Evolutionary conservation across 139 green algal genomes (phyloP).

Genomic region (Deuterostichococcus epilithicus): DNA sequence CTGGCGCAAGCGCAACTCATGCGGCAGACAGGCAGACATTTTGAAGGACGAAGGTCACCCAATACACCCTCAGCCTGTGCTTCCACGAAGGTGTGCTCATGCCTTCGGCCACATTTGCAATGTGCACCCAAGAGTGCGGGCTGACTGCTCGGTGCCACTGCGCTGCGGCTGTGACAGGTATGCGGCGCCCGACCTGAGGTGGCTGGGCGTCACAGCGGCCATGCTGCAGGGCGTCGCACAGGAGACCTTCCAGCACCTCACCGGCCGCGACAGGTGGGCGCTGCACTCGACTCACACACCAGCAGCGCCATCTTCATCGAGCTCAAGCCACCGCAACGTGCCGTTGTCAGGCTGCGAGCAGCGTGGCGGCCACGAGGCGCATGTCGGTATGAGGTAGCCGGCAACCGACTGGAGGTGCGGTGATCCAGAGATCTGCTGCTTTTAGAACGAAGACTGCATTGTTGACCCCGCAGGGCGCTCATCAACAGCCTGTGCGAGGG

Average conservation of each 20-base stretch:
- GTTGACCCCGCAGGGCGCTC: constrained; percentile 22
- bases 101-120: background rate
- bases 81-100: background rate
- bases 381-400: no score
- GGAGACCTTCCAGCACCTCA: constrained; percentile 37
- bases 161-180: no score
- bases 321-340: no score
- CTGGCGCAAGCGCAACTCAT: background rate
- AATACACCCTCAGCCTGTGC: background rate
- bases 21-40: background rate
- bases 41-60: background rate
- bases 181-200: constrained; percentile 56
- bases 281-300: no score
- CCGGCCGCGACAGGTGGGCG: constrained; percentile 11
- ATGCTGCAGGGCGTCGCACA: constrained; percentile 51
- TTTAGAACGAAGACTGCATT: constrained; percentile 2
- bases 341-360: no score
- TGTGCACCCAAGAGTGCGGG: no score
- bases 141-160: no score
- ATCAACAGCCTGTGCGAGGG: constrained; percentile 23
- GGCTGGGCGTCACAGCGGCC: constrained; percentile 60
- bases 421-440: background rate
- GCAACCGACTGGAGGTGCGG: no score
- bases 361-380: background rate
- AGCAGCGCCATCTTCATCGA: no score